Base-by-base conservation (phyloP, 257 asterid genomes). In the Datura wrightii region DNA sequence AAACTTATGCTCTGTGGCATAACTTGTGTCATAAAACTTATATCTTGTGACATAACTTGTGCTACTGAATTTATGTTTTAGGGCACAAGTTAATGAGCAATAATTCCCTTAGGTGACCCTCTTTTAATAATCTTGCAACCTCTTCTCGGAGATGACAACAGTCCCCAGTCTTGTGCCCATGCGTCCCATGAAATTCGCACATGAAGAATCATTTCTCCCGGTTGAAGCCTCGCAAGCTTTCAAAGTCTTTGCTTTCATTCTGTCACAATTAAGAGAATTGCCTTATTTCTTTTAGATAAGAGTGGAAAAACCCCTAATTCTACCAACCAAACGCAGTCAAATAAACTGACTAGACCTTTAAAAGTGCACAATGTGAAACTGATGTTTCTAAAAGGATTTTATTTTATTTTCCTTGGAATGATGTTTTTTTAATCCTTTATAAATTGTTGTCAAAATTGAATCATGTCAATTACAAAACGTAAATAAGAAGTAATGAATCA, bases 401-500 rank as follows among this genome's bases (percentile, higher is more conserved):
- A 5, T 0, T 36, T 13, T 39, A 15, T 39, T 36, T 8, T 15
- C 7, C 58, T 46, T 5, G 18, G 41, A 24, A 44, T 44, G 80
- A 46, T 46, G 58, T 24, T 46, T 74, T 19, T 24, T 24, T 24
- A 24, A 24, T 62, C 16, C 39, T 62, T 31, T 24, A 62, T 62
- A 24, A 24, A 10, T 62, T 62, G 8, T 62, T 24, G 70, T 62
- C 41, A 31, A 62, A 24, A 24, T 62, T 10, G 70, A 62, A 62
- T 24, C 70, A 5, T 62, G 16, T 62, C 41, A 62, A 62, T 31
- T 62, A 62, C 41, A 62, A 31, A 87, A 56, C 39, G 62, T 53
- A 88, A 71, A 58, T 36, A 60, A 53, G 83, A 59, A 86, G 85
- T 80, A 41, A 60, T 60, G 44, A 11, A 74, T 50, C 80, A 74